Base-by-base conservation (phyloP, 306 rosid genomes). In the Luffa acutangula region DNA sequence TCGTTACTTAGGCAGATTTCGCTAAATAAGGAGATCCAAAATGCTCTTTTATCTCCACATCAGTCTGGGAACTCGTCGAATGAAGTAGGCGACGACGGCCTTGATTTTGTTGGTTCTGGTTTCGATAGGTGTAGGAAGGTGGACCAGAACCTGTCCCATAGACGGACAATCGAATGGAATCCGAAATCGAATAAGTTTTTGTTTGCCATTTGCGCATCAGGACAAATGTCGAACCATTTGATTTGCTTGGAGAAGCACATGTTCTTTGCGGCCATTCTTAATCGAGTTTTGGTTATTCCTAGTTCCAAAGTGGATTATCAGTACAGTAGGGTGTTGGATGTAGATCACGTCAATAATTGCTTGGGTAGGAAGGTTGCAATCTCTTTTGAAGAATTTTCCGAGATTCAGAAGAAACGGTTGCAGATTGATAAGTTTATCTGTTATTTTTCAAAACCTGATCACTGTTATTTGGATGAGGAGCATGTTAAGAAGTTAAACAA, bases 221-320 rank as follows among this genome's bases (percentile, higher is more conserved):
- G 98, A 14, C 98, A 95, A 84, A 95, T 92, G 98, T 95, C 97
- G 0, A 95, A 95, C 84, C 97, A 92, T 83, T 82, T 95, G 92
- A 95, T 95, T 84, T 95, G 98, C 85, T 84, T 92, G 77, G 98
- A 95, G 85, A 95, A 95, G 81, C 98, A 92, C 70, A 95, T 95
- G 93, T 89, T 95, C 84, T 91, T 95, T 36, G 98, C 97, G 3
- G 96, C 98, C 20, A 77, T 95, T 85, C 91, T 95, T 6, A 86
- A 87, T 57, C 88, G 97, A 67, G 82, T 91, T 79, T 80, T 95
- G 90, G 97, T 95, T 54, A 87, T 92, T 87, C 98, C 98, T 5
- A 91, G 98, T 78, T 74, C 96, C 54, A 91, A 91, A 82, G 80
- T 90, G 65, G 97, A 95, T 86, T 91, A 67, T 82, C 89, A 79